Base-by-base conservation (phyloP, 2,329 filamentous ascomycete genomes). In the Fusarium heterosporum region DNA sequence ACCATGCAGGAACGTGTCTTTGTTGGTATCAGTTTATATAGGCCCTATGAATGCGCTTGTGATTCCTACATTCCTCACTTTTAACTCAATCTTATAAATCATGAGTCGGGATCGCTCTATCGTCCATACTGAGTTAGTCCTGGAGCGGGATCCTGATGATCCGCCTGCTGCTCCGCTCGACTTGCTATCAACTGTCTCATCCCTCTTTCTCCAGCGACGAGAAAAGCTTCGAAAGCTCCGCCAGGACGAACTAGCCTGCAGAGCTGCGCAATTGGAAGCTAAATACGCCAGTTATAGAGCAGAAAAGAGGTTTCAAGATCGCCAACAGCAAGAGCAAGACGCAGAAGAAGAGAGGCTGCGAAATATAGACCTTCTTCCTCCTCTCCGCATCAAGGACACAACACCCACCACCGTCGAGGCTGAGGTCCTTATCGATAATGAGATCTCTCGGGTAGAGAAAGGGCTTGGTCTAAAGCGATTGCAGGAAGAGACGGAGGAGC, bases 161-260 rank as follows among this genome's bases (percentile, higher is more conserved):
- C 40, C 55, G 3, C 64, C 60, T 38, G 42, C 39, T 25, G 57
- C 62, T 12, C 64, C 65, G 8, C 61, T 22, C 8, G 51, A 68
- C 19, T 17, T 68, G 13, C 38, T 66, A 12, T 66, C 64, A 9
- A 58, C 48, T 5, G 64, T 62, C 43, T 50, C 51, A 11, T 32
- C 36, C 10, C 36, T 68, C 30, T 68, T 68, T 39, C 25, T 22
- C 25, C 28, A 17, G 8, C 60, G 60, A 19, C 29, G 29, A 12
- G 29, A 42, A 11, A 29, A 19, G 14, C 43, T 57, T 13, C 48
- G 29, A 11, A 26, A 19, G 14, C 43, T 57, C 14, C 48, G 29
- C 8, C 19, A 22, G 17, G 51, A 57, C 12, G 25, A 7, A 9
- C 26, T 39, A 17, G 55, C 45, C 17, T 39, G 40, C 5, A 14